Evolutionary conservation across 2,329 filamentous ascomycete species (phyloP).

Genomic region (Ramularia collo-cygni): DNA sequence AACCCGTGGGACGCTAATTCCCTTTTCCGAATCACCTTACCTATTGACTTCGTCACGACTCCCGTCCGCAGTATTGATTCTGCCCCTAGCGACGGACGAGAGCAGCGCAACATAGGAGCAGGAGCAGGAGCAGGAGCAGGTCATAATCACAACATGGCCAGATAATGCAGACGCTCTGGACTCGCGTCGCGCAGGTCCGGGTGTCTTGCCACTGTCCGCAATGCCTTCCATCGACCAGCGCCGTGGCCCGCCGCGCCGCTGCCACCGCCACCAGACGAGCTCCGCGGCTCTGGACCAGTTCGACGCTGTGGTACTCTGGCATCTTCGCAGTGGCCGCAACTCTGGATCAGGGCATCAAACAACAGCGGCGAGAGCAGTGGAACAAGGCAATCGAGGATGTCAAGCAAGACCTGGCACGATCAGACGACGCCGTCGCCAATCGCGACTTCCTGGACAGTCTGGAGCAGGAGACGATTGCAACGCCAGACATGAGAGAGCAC

Average conservation of each 20-base stretch:
- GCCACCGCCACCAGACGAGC: constrained; percentile 44
- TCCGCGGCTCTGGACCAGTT: constrained; percentile 45
- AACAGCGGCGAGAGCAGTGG: constrained; percentile 52
- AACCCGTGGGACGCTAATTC: too few species aligned
- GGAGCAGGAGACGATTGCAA: background rate
- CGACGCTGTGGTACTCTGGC: constrained; percentile 60
- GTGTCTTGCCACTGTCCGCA: constrained; percentile 56
- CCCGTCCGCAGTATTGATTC: too few species aligned
- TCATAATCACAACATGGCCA: constrained; percentile 11
- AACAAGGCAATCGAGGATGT: constrained; percentile 54
- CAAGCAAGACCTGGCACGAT: constrained; percentile 39
- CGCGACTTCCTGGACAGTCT: constrained; percentile 2
- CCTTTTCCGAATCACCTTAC: too few species aligned
- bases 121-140: too few species aligned
- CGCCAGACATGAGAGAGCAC: constrained; percentile 5
- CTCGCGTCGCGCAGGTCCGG: constrained; percentile 57
- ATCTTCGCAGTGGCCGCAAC: constrained; percentile 60
- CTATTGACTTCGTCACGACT: too few species aligned
- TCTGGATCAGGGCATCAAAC: constrained; percentile 55
- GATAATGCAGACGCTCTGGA: constrained; percentile 63
- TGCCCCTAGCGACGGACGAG: too few species aligned
- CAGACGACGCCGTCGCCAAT: constrained; percentile 4
- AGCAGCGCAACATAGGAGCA: too few species aligned
- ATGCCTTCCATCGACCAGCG: constrained; percentile 46
- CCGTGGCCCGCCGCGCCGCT: constrained; percentile 46